Base-by-base conservation (phyloP, 139 green algal species). In the Edaphochlamys debaryana region DNA sequence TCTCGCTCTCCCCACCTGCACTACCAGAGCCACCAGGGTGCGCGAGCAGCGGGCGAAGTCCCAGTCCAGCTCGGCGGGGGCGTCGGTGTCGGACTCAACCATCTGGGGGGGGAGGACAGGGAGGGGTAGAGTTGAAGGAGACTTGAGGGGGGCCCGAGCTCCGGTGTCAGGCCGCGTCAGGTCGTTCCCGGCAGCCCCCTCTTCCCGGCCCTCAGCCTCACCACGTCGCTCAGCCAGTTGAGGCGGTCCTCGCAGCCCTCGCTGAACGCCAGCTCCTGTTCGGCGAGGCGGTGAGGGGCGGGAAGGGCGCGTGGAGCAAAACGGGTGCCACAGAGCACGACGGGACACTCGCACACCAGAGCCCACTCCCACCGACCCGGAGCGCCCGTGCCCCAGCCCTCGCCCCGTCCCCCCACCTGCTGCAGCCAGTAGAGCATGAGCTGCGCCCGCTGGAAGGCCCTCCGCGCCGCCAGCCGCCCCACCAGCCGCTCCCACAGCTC, bases 361-460 rank as follows among this genome's bases (percentile, higher is more conserved):
- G n/a, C n/a, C n/a, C n/a, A n/a, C n/a, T n/a, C n/a, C n/a, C n/a
- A n/a, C n/a, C n/a, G n/a, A n/a, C n/a, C n/a, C n/a, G n/a, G n/a
- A n/a, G n/a, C n/a, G n/a, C n/a, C n/a, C n/a, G n/a, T n/a, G n/a
- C n/a, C n/a, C n/a, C n/a, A n/a, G n/a, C n/a, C n/a, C n/a, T n/a
- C n/a, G n/a, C n/a, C n/a, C n/a, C n/a, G n/a, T n/a, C n/a, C n/a
- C n/a, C n/a, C n/a, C n/a, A n/a, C n/a, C n/a, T 79, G 64, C 45
- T 81, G 69, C 68, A 90, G 60, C 87, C 87, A 90, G 66, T 79
- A 76, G 64, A 90, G 78, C 66, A 86, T 56, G 73, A 86, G 71
- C 77, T 84, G 67, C 54, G 91, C 62, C 34, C 86, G 80, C 74
- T 90, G 76, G 84, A 84, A 88, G 1, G 74, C 76, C 63, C 42